phyloP scores from a whole-genome alignment of 139 green algal genomes.

The Chara braunii region DNA sequence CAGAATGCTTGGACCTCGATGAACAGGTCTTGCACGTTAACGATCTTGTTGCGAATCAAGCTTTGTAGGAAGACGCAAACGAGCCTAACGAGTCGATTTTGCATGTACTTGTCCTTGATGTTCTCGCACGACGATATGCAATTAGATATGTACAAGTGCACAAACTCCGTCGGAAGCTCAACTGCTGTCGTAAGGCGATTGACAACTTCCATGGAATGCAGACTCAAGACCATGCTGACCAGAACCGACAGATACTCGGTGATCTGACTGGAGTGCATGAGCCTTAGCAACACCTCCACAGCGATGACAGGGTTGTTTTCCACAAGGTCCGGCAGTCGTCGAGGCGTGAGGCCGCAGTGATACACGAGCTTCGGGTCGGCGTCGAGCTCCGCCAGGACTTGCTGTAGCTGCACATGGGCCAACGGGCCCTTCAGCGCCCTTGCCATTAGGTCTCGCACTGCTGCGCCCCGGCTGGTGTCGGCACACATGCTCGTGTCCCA shows the following conservation, averaged over 20 bases:
- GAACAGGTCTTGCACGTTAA: conserved; percentile 51
- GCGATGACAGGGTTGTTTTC: conserved; percentile 62
- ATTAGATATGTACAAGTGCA: conserved; percentile 79
- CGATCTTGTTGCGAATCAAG: conserved; percentile 69
- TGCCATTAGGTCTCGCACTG: conserved; percentile 48
- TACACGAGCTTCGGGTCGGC: conserved; percentile 44
- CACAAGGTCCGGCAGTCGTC: conserved; percentile 48
- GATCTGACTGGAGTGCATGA: conserved; percentile 44
- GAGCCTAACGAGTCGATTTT: conserved; percentile 76
- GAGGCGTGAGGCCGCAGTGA: conserved; percentile 29
- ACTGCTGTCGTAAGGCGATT: conserved; percentile 62
- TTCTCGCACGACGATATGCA: conserved; percentile 70
- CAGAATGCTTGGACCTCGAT: conserved; percentile 82
- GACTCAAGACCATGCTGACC: conserved; percentile 57
- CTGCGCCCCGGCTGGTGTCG: conserved; percentile 13
- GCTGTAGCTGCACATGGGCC: conserved; percentile 48
- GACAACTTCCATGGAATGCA: conserved; percentile 86
- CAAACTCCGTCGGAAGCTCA: conserved; percentile 65
- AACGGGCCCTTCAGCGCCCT: conserved; percentile 50
- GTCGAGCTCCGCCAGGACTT: conserved; percentile 46
- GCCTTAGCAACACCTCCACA: conserved; percentile 49
- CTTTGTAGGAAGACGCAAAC: conserved; percentile 81
- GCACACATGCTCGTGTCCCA: conserved; percentile 56
- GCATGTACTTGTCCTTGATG: conserved; percentile 73
- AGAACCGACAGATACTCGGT: conserved; percentile 49